phyloP scores from a whole-genome alignment of 768 basidiomycete species.

The Xerocomellus dryophilus region DNA sequence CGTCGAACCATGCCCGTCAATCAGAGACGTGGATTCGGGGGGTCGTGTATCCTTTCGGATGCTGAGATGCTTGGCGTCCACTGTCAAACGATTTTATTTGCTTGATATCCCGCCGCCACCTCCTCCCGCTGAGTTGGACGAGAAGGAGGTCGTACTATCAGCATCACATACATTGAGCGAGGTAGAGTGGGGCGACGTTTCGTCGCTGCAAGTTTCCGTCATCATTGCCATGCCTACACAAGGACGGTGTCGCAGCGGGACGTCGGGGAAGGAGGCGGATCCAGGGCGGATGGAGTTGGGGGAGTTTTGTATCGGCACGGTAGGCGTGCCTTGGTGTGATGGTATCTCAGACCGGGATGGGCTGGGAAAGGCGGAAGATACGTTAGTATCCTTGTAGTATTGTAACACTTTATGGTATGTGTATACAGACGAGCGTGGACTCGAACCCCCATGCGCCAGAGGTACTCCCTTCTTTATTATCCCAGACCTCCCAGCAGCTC shows the following conservation, averaged over 20 bases:
- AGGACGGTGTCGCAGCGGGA: not conserved
- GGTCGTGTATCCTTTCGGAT: not conserved
- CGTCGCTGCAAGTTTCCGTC: constrained; percentile 38
- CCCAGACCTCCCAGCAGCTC: too few relatives aligned
- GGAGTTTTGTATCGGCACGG: too few relatives aligned
- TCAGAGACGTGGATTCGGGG: not conserved
- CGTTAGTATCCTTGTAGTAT: too few relatives aligned
- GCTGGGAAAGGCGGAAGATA: too few relatives aligned
- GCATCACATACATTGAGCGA: not conserved
- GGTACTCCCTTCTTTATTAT: too few relatives aligned
- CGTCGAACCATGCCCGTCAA: not conserved
- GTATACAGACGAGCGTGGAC: too few relatives aligned
- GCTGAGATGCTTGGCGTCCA: not conserved
- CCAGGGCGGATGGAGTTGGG: constrained; percentile 25
- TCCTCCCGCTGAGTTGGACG: not conserved
- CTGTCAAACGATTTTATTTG: constrained; percentile 2
- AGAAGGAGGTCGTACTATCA: not conserved
- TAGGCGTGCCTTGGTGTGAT: too few relatives aligned
- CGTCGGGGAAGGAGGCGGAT: not conserved
- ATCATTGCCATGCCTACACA: constrained; percentile 41
- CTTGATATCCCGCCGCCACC: not conserved
- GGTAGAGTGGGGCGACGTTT: constrained; percentile 6
- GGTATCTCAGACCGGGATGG: too few relatives aligned
- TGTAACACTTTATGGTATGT: too few relatives aligned
- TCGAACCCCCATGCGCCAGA: too few relatives aligned